A percentile compares a stretch with the other conserved stretches of the same genome.
Evolutionary conservation across 352 stramenopile species (phyloP).

Genomic region (Phytophthora pseudosyringae): DNA sequence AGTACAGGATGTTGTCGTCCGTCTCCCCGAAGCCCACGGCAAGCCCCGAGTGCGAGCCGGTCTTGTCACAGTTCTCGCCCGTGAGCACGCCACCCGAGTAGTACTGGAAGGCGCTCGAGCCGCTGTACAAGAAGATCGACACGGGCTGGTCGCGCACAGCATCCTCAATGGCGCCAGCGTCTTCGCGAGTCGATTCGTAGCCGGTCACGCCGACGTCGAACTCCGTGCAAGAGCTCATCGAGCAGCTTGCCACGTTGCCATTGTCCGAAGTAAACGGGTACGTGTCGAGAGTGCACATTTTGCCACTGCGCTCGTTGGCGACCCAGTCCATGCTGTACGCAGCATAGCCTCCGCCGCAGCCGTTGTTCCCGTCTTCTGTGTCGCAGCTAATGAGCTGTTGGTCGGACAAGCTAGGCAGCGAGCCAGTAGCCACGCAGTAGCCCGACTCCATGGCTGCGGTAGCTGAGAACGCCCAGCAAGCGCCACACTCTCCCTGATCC

Average conservation of each 20-base stretch:
- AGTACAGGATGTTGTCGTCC: constrained; percentile 54
- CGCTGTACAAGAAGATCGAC: constrained; percentile 69
- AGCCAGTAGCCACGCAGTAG: constrained; percentile 49
- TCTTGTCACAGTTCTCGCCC: constrained; percentile 62
- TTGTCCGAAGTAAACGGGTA: constrained; percentile 56
- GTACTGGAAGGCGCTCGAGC: constrained; percentile 66
- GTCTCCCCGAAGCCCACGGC: constrained; percentile 65
- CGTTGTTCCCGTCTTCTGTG: constrained; percentile 47
- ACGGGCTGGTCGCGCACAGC: constrained; percentile 53
- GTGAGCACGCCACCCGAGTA: constrained; percentile 69
- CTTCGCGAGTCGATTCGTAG: constrained; percentile 52
- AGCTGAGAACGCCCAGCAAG: constrained; percentile 69
- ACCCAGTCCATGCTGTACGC: constrained; percentile 70
- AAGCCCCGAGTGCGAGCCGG: constrained; percentile 60
- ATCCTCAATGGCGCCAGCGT: constrained; percentile 50
- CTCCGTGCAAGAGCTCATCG: constrained; percentile 46
- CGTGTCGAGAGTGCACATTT: constrained; percentile 61
- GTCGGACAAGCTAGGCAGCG: constrained; percentile 51
- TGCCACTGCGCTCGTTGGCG: constrained; percentile 45
- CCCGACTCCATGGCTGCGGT: constrained; percentile 65
- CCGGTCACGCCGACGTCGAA: constrained; percentile 53
- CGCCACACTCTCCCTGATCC: constrained; percentile 59
- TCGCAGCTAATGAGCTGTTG: constrained; percentile 82
- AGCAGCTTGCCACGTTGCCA: constrained; percentile 43
- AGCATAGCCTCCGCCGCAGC: constrained; percentile 68